These are phyloP conservation scores for Sphaerostilbella broomeana DNA, from an alignment of 2,329 filamentous ascomycete genomes.

Conservation along the genomic window DNA sequence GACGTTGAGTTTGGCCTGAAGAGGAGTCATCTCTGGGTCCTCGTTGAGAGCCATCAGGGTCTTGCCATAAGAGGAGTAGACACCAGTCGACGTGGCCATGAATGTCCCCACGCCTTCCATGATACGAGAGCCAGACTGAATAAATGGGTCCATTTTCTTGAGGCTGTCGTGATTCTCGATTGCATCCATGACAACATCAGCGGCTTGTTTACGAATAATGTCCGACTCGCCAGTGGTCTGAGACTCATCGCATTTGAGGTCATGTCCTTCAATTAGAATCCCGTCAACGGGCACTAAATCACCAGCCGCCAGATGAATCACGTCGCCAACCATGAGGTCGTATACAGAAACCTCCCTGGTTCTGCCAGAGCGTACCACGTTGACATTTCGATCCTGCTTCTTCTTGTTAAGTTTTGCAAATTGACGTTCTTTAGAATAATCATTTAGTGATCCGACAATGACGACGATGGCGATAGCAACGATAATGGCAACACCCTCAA, in stretches of 20 bases:
- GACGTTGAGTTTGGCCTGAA: conserved; percentile 68
- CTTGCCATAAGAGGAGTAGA: conserved; percentile 68
- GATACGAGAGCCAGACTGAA: conserved; percentile 76
- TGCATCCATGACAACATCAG: conserved; percentile 61
- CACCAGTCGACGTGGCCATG: conserved; percentile 65
- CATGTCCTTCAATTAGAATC: conserved; percentile 64
- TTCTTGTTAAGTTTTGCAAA: conserved; percentile 74
- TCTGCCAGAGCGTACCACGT: conserved; percentile 64
- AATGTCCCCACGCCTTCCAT: conserved; percentile 73
- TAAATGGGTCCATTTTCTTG: conserved; percentile 73
- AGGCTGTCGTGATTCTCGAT: conserved; percentile 60
- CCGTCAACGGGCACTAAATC: conserved; percentile 70
- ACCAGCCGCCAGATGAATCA: conserved; percentile 66
- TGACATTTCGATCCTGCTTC: conserved; percentile 69
- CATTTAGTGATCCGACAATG: conserved; percentile 68
- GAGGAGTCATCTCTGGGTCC: conserved; percentile 66
- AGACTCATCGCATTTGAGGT: conserved; percentile 71
- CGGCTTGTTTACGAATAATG: conserved; percentile 60
- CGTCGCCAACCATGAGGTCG: conserved; percentile 63
- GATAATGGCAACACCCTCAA: conserved; percentile 76
- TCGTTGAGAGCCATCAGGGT: conserved; percentile 69
- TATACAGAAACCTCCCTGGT: conserved; percentile 63
- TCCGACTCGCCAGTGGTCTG: conserved; percentile 76
- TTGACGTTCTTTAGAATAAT: conserved; percentile 74
- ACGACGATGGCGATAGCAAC: conserved; percentile 74